Evolutionary conservation across 495 filamentous ascomycete species (phyloP).

Genomic region (Penicillium maclennaniae): DNA sequence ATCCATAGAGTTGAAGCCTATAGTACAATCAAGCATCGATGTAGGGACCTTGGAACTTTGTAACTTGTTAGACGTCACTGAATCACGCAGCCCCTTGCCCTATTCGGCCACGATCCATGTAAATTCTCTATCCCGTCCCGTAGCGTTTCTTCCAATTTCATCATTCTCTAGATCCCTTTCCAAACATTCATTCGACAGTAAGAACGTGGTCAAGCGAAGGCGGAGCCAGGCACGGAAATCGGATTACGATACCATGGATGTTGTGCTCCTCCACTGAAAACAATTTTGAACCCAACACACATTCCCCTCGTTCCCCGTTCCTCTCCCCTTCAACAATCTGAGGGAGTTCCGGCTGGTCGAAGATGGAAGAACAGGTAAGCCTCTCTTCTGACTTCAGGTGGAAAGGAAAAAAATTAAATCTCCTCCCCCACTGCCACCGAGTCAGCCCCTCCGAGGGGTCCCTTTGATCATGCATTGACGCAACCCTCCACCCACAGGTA

Average conservation of each 20-base stretch:
- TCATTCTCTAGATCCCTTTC: neutral
- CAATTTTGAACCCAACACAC: conserved; percentile 29
- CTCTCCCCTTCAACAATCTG: conserved; percentile 24
- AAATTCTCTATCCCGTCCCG: neutral
- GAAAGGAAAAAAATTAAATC: conserved; percentile 15
- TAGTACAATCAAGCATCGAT: neutral
- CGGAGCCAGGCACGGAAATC: conserved; percentile 25
- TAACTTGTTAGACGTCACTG: neutral
- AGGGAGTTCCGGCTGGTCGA: conserved; percentile 42
- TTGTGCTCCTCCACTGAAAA: conserved; percentile 29
- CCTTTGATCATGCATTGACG: conserved; percentile 12
- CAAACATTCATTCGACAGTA: neutral
- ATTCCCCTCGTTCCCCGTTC: conserved; percentile 12
- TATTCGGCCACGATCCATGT: conserved; percentile 8
- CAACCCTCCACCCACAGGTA: conserved; percentile 52
- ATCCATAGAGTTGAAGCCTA: neutral
- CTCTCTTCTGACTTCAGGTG: neutral
- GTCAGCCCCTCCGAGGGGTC: conserved; percentile 16
- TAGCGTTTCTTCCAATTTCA: neutral
- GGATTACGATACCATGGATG: conserved; percentile 27
- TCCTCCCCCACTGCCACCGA: conserved; percentile 20
- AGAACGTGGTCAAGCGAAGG: conserved; percentile 15
- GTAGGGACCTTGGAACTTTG: neutral
- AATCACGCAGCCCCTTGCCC: conserved; percentile 15
- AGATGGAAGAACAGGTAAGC: conserved; percentile 51